A percentile compares a stretch with the other conserved stretches of the same genome.
phyloP scores from a whole-genome alignment of 2,329 filamentous ascomycete species.

The Ophiostoma himal-ulmi region DNA sequence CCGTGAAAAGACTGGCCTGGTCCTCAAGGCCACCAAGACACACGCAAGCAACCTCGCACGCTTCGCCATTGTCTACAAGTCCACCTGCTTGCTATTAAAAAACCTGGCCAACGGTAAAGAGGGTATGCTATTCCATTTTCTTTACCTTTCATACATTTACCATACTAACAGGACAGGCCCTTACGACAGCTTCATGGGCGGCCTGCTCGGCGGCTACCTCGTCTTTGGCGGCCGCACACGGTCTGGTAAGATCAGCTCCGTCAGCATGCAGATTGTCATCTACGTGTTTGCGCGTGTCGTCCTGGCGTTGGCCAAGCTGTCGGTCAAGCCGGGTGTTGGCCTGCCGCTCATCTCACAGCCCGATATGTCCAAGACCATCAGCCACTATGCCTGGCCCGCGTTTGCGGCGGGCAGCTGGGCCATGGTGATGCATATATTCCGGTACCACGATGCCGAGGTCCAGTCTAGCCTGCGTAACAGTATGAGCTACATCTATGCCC shows the following conservation, averaged over 20 bases:
- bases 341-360: constrained; percentile 47
- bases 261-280: constrained; percentile 96
- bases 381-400: constrained; percentile 76
- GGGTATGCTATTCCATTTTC: constrained; percentile 32
- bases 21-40: constrained; percentile 79
- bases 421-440: constrained; percentile 90
- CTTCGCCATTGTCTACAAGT: constrained; percentile 89
- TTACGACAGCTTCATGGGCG: constrained; percentile 80
- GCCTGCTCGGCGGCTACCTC: constrained; percentile 81
- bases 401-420: constrained; percentile 92
- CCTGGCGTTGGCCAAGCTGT: constrained; percentile 75
- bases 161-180: constrained; percentile 42
- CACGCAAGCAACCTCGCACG: constrained; percentile 88
- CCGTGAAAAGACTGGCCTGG: constrained; percentile 68
- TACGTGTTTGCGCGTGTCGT: constrained; percentile 93
- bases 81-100: constrained; percentile 68
- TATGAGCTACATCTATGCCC: constrained; percentile 94
- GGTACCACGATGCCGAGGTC: constrained; percentile 83
- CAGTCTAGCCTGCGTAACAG: constrained; percentile 87
- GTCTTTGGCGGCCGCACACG: constrained; percentile 72
- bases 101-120: constrained; percentile 57
- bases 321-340: constrained; percentile 59
- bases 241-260: constrained; percentile 63
- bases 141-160: neutral
- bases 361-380: constrained; percentile 46